These are phyloP conservation scores for Gaeumannomyces sp. DNA, from an alignment of 2,329 filamentous ascomycete species.

Conservation along the genomic window DNA sequence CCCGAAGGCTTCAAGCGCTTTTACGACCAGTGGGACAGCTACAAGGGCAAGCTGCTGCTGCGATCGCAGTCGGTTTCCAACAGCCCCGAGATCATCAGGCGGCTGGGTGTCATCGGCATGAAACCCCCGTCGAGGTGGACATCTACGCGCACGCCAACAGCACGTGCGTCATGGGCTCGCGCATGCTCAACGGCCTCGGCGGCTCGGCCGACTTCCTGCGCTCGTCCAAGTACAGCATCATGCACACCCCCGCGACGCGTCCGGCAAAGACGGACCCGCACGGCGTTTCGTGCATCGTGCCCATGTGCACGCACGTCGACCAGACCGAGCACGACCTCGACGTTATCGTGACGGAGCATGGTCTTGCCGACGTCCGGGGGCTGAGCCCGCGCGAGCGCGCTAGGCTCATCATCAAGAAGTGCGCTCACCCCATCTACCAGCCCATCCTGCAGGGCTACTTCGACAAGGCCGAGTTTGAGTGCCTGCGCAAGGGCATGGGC, in stretches of 20 bases:
- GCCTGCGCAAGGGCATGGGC: slow-evolving; percentile 78
- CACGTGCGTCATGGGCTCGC: slow-evolving; percentile 81
- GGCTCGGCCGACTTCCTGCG: slow-evolving; percentile 79
- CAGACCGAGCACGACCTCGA: slow-evolving; percentile 92
- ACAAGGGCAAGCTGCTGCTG: slow-evolving; percentile 75
- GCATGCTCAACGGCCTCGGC: slow-evolving; percentile 82
- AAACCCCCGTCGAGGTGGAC: slow-evolving; percentile 92
- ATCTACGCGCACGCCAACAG: slow-evolving; percentile 92
- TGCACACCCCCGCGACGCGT: slow-evolving; percentile 82
- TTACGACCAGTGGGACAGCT: slow-evolving; percentile 77
- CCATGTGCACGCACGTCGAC: slow-evolving; percentile 87
- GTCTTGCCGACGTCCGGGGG: slow-evolving; percentile 79
- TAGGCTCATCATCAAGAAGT: slow-evolving; percentile 79
- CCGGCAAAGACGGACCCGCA: slow-evolving; percentile 77
- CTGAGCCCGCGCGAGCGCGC: slow-evolving; percentile 74
- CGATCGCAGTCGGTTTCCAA: slow-evolving; percentile 86
- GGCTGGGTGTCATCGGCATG: slow-evolving; percentile 86
- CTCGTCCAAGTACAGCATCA: slow-evolving; percentile 72
- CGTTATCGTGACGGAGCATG: slow-evolving; percentile 70
- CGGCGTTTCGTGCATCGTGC: slow-evolving; percentile 82
- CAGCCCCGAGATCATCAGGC: slow-evolving; percentile 82
- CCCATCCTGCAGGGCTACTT: slow-evolving; percentile 80
- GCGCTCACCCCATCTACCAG: slow-evolving; percentile 77
- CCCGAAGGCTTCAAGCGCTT: slow-evolving; percentile 88
- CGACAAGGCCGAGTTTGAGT: slow-evolving; percentile 80